Evolutionary conservation across 768 basidiomycete species (phyloP).

Genomic region (Goffeauzyma gilvescens): DNA sequence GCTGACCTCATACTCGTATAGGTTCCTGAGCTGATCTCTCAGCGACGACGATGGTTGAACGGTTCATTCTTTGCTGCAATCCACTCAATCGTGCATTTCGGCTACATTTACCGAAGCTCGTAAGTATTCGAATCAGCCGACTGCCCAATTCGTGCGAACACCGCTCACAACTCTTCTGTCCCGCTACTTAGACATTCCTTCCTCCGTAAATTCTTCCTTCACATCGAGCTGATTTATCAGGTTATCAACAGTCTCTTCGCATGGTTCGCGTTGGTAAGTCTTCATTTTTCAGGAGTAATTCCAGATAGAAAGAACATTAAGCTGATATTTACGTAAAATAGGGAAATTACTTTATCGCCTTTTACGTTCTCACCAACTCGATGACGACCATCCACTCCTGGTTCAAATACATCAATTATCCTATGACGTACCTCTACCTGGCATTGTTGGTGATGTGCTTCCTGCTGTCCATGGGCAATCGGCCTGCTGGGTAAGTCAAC

Average conservation of each 20-base stretch:
- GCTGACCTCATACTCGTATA: conserved; percentile 15
- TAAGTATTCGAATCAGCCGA: too few relatives aligned
- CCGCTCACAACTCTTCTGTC: too few relatives aligned
- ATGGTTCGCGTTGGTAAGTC: conserved; percentile 51
- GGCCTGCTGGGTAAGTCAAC: conserved; percentile 53
- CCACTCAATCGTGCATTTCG: conserved; percentile 78
- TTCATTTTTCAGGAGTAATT: not conserved
- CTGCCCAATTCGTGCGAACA: too few relatives aligned
- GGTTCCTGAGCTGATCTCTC: conserved; percentile 84
- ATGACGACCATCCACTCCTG: conserved; percentile 38
- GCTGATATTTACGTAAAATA: conserved; percentile 16
- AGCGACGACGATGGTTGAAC: conserved; percentile 80
- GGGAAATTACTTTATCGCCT: conserved; percentile 86
- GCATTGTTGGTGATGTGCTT: conserved; percentile 75
- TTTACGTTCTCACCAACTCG: conserved; percentile 52
- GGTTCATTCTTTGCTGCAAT: conserved; percentile 96
- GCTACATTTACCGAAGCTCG: conserved; percentile 81
- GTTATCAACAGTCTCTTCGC: conserved; percentile 76
- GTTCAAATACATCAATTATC: conserved; percentile 52
- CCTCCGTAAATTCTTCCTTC: conserved; percentile 77
- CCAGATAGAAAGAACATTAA: not conserved
- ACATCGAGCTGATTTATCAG: conserved; percentile 83
- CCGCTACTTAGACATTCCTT: conserved; percentile 41
- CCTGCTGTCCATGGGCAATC: conserved; percentile 68
- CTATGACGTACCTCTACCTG: conserved; percentile 72